These are phyloP conservation scores for Phytophthora sansomeana DNA, from an alignment of 352 stramenopile genomes.

Conservation along the genomic window DNA sequence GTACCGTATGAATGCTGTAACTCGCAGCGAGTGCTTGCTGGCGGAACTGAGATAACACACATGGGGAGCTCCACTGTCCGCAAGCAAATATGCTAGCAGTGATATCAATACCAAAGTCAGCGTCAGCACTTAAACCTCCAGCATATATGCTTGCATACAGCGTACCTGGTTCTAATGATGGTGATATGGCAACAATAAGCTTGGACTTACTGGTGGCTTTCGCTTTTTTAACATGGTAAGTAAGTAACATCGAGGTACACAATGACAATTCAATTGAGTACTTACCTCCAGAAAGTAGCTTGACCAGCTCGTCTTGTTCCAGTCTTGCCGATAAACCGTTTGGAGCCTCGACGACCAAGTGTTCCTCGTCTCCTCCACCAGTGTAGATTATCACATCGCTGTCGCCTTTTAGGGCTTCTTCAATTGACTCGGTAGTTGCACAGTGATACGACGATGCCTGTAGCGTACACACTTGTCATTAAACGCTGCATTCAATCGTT, in stretches of 20 bases:
- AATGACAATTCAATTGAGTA: background rate
- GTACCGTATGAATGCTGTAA: conserved; percentile 63
- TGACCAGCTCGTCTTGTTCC: conserved; percentile 36
- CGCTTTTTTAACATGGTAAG: conserved; percentile 15
- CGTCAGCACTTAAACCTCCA: background rate
- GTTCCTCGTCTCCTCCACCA: conserved; percentile 42
- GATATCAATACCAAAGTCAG: background rate
- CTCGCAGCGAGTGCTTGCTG: conserved; percentile 41
- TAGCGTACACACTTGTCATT: background rate
- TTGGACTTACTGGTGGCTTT: conserved; percentile 27
- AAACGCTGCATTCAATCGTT: background rate
- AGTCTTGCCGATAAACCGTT: conserved; percentile 44
- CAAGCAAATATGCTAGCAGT: conserved; percentile 54
- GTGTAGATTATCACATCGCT: conserved; percentile 55
- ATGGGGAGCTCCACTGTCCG: conserved; percentile 50
- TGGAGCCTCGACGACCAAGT: conserved; percentile 44
- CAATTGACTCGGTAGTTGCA: conserved; percentile 42
- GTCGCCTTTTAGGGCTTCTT: conserved; percentile 36
- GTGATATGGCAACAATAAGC: conserved; percentile 48
- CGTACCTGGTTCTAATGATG: conserved; percentile 39
- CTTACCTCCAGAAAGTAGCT: conserved; percentile 44
- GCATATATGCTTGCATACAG: background rate
- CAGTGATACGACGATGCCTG: conserved; percentile 47
- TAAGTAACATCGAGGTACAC: conserved; percentile 12
- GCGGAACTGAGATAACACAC: conserved; percentile 69